Percentiles rank a stretch among this genome's conserved stretches.
Conservation (phyloP, 108 stramenopile genomes). For the Poteriospumella lacustris region DNA sequence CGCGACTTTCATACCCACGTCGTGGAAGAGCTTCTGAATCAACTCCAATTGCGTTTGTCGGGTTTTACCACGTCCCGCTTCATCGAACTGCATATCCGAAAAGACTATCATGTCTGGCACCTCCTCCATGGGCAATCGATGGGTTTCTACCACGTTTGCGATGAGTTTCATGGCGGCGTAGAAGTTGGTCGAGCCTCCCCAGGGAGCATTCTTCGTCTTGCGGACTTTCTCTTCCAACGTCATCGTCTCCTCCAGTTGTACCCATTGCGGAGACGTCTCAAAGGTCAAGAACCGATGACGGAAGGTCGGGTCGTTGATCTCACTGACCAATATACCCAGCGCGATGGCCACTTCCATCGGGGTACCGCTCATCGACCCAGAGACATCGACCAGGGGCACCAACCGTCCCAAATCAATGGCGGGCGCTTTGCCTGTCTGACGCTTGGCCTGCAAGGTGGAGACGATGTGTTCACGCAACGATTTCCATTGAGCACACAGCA, state of each 20-base stretch:
- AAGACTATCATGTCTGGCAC: conserved; percentile 52
- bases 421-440: too few relatives aligned
- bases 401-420: conserved; percentile 36
- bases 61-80: too few relatives aligned
- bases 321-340: conserved; percentile 45
- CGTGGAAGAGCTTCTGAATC: conserved; percentile 20
- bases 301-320: conserved; percentile 41
- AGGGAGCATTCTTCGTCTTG: conserved; percentile 36
- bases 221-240: conserved; percentile 46
- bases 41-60: conserved; percentile 25
- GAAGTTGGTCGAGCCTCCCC: conserved; percentile 55
- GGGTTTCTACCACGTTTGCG: conserved; percentile 24
- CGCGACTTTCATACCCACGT: conserved; percentile 13
- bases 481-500: too few relatives aligned
- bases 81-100: conserved; percentile 60
- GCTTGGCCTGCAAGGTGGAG: too few relatives aligned
- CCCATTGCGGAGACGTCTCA: conserved; percentile 37
- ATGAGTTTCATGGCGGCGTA: conserved; percentile 45
- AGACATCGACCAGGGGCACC: conserved; percentile 51
- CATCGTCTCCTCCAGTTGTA: too few relatives aligned
- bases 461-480: too few relatives aligned
- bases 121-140: conserved; percentile 33
- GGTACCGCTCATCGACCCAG: conserved; percentile 49
- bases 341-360: conserved; percentile 58
- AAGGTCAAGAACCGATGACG: conserved; percentile 50